These are phyloP conservation scores for Ailanthus altissimus DNA, from an alignment of 345 rosid species.

Conservation along the genomic window DNA sequence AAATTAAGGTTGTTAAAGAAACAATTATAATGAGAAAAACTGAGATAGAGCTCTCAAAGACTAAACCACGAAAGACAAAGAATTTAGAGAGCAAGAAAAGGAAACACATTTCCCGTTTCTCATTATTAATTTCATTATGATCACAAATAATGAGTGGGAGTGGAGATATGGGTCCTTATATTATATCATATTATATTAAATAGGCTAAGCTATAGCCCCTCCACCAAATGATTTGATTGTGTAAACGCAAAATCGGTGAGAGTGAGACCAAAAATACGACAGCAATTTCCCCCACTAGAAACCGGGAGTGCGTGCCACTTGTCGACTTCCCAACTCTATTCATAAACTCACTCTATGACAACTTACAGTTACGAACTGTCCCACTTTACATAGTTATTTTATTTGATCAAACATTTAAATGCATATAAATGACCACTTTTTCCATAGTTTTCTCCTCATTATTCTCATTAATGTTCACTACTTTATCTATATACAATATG, in stretches of 20 bases:
- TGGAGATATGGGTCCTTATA: not conserved
- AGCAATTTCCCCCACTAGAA: constrained; percentile 42
- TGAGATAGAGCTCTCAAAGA: constrained; percentile 4
- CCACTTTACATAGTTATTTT: not conserved
- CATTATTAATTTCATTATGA: constrained; percentile 4
- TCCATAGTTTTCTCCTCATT: no score
- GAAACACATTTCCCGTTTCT: constrained; percentile 14
- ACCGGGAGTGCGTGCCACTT: constrained; percentile 52
- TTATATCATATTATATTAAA: not conserved
- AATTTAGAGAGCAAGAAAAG: not conserved
- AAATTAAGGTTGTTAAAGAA: constrained; percentile 17
- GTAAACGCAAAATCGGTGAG: constrained; percentile 12
- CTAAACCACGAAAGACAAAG: constrained; percentile 6
- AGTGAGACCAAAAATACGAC: constrained; percentile 20
- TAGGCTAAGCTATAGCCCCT: not conserved
- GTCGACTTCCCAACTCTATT: constrained; percentile 45
- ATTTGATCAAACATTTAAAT: not conserved
- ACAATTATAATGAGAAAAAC: not conserved
- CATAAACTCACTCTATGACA: constrained; percentile 26
- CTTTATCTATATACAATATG: no score
- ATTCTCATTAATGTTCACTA: not conserved
- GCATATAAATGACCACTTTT: not conserved
- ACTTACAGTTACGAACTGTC: not conserved
- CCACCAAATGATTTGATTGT: constrained; percentile 38
- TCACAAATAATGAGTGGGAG: not conserved